Base-by-base conservation (phyloP, 495 filamentous ascomycete species). In the Aspergillus taichungensis region DNA sequence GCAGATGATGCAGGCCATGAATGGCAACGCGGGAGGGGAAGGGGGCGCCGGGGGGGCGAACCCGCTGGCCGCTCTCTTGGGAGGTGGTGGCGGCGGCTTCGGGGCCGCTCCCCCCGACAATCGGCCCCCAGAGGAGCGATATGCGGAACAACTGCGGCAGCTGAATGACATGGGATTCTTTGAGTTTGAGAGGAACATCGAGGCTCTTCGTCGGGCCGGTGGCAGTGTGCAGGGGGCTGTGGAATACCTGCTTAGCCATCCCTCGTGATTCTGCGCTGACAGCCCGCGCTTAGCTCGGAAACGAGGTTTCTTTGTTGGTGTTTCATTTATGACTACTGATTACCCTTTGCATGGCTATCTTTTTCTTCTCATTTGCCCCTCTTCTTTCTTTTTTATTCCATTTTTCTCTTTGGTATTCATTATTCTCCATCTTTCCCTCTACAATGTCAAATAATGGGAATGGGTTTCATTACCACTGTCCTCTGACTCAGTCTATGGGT, bases 161-260 rank as follows among this genome's bases (percentile, higher is more conserved):
- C 67, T 99, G 50, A 97, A 99, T 60, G 92, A 97, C 43, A 99
- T 99, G 94, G 94, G 94, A 5, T 97, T 99, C 63, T 94, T 80
- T 59, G 92, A 99, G 52, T 97, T 97, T 57, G 90, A 97, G 44
- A 63, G 84, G 57, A 99, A 99, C 51, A 78, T 99, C 32, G 78
- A 82, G 52, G 94, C 94, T 12, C 68, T 99, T 61, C 78, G 92
- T 65, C 76, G 89, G 50, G 80, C 85, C 45, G 94, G 94, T 0
- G 94, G 94, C 6, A 95, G 87, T 61, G 92, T 97, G 48, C 87
- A 97, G 61, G 94, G 91, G 3, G 94, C 94, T 9, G 80, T 97
- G 42, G 89, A 97, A 63, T 83, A 88, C 53, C 53, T 79, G 29
- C 61, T 77, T 37, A 73, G 54, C 49, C 56, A 68, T 47, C 53